phyloP scores from a whole-genome alignment of 2,329 filamentous ascomycete species.

The Nemania bipapillata region DNA sequence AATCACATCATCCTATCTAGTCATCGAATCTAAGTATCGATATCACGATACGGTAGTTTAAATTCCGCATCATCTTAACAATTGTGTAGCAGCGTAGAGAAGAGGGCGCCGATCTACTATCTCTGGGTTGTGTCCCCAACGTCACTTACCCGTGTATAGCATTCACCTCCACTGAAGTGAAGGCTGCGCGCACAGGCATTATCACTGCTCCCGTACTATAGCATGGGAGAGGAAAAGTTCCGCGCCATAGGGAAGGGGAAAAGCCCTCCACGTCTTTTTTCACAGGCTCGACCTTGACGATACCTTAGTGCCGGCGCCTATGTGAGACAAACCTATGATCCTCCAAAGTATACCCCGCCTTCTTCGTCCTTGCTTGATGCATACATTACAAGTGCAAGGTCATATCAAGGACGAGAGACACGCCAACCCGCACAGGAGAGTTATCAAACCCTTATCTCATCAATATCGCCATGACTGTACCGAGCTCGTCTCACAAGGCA shows the following conservation, averaged over 20 bases:
- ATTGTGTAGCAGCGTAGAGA: conserved; percentile 18
- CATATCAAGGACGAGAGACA: background rate
- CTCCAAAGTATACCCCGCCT: conserved; percentile 19
- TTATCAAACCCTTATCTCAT: conserved; percentile 2
- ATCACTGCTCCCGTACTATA: background rate
- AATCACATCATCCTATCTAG: conserved; percentile 20
- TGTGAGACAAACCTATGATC: background rate
- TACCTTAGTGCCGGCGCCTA: conserved; percentile 16
- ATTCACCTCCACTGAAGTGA: conserved; percentile 3
- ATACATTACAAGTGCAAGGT: background rate
- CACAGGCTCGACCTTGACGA: conserved; percentile 14
- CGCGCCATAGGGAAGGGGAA: background rate
- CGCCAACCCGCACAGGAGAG: background rate
- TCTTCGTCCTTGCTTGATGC: background rate
- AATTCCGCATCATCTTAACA: conserved; percentile 17
- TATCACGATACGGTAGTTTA: conserved; percentile 17
- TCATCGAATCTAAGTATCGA: conserved; percentile 5
- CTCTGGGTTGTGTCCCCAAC: conserved; percentile 14
- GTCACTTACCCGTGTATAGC: background rate
- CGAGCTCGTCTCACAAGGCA: conserved; percentile 6
- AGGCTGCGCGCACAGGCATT: conserved; percentile 1
- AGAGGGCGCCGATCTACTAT: conserved; percentile 21
- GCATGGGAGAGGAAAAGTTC: conserved; percentile 13
- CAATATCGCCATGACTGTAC: conserved; percentile 10
- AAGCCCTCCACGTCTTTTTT: conserved; percentile 1